These are phyloP conservation scores for Venturia carpophila DNA, from an alignment of 2,329 filamentous ascomycete genomes.

Conservation along the genomic window DNA sequence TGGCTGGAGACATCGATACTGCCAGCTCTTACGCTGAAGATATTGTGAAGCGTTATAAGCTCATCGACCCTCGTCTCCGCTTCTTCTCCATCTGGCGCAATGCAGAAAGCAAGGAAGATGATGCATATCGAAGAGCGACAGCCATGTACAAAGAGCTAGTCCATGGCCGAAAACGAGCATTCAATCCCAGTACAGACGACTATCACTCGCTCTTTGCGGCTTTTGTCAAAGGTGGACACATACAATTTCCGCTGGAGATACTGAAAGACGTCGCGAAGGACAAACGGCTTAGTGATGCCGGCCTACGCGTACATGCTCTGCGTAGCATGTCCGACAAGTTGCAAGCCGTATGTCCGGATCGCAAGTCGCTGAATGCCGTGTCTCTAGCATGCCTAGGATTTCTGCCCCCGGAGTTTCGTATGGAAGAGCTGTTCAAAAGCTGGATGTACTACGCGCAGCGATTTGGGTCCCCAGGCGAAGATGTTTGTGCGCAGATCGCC, in stretches of 20 bases:
- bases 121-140: slow-evolving; percentile 5
- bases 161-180: not conserved
- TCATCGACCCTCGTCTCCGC: slow-evolving; percentile 29
- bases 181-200: slow-evolving; percentile 9
- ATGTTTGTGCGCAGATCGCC: slow-evolving; percentile 10
- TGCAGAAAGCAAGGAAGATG: not conserved
- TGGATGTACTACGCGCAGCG: slow-evolving; percentile 8
- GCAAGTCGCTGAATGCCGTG: slow-evolving; percentile 1
- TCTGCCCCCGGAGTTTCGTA: not conserved
- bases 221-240: slow-evolving; percentile 6
- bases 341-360: not conserved
- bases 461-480: not conserved
- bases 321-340: not conserved
- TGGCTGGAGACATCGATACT: slow-evolving; percentile 10
- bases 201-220: slow-evolving; percentile 13
- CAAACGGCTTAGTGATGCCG: not conserved
- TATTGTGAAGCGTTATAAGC: slow-evolving; percentile 76
- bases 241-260: not conserved
- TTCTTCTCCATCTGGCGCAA: slow-evolving; percentile 12
- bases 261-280: slow-evolving; percentile 6
- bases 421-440: slow-evolving; percentile 1
- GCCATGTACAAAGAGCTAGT: not conserved
- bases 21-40: slow-evolving; percentile 27
- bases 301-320: not conserved
- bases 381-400: slow-evolving; percentile 9